phyloP scores from a whole-genome alignment of 148 eudicot genomes.

The Vaccinium vitisidaea region DNA sequence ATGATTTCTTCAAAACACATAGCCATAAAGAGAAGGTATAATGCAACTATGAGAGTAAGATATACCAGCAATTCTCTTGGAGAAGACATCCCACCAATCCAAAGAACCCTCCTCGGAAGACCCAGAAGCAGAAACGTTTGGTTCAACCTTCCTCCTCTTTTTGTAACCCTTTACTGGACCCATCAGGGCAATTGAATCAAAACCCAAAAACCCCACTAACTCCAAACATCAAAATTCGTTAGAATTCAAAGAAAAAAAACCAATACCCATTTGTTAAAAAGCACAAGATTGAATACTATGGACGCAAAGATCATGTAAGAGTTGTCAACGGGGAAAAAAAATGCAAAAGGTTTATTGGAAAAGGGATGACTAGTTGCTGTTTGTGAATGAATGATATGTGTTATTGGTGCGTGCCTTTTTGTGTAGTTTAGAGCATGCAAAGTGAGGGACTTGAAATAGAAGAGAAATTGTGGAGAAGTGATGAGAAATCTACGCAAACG shows the following conservation, averaged over 20 bases:
- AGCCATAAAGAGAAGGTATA: neutral
- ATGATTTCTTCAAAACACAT: conserved; percentile 7
- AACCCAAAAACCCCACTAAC: conserved; percentile 33
- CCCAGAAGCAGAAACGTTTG: conserved; percentile 36
- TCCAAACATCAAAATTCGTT: conserved; percentile 22
- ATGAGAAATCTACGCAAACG: conserved; percentile 5
- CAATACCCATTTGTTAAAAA: conserved; percentile 19
- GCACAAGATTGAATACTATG: conserved; percentile 16
- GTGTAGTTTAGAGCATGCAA: conserved; percentile 38
- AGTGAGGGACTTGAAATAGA: conserved; percentile 7
- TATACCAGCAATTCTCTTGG: conserved; percentile 62
- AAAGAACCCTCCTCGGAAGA: conserved; percentile 55
- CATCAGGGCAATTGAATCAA: conserved; percentile 52
- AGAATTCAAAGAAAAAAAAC: conserved; percentile 23
- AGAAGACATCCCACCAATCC: conserved; percentile 72
- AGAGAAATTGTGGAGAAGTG: conserved; percentile 6
- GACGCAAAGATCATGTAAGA: conserved; percentile 17
- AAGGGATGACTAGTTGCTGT: conserved; percentile 13
- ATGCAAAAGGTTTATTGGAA: conserved; percentile 12
- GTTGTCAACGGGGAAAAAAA: conserved; percentile 6
- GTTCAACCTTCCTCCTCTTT: conserved; percentile 53
- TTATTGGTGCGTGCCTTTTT: conserved; percentile 9
- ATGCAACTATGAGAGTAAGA: conserved; percentile 2
- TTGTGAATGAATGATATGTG: conserved; percentile 21
- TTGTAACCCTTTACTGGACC: conserved; percentile 67